Percentiles rank a stretch among this genome's conserved stretches.
phyloP scores from a whole-genome alignment of 495 filamentous ascomycete species.

The Emericellopsis terricola region DNA sequence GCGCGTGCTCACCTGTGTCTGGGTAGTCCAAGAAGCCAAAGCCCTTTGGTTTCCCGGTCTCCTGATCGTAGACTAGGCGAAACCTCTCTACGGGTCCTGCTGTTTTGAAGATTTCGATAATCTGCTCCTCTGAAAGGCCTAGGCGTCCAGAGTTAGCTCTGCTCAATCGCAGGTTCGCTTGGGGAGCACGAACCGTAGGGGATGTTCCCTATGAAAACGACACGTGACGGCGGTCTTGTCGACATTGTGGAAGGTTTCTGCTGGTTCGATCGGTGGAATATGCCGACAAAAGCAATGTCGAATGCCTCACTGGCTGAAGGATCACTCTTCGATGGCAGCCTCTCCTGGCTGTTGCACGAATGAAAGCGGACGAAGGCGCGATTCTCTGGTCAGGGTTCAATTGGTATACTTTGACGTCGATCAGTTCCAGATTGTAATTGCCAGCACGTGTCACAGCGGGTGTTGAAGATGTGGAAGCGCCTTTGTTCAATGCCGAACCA shows the following conservation, averaged over 20 bases:
- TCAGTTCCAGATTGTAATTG: too few species aligned
- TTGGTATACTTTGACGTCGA: too few species aligned
- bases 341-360: too few species aligned
- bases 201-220: conserved; percentile 75
- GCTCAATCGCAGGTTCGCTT: neutral
- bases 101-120: conserved; percentile 73
- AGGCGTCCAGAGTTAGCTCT: neutral
- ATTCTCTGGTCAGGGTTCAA: too few species aligned
- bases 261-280: too few species aligned
- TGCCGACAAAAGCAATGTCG: too few species aligned
- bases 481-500: too few species aligned
- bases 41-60: conserved; percentile 87
- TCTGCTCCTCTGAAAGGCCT: conserved; percentile 91
- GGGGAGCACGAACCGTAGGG: conserved; percentile 37
- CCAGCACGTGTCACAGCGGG: too few species aligned
- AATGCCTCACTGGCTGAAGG: too few species aligned
- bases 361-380: too few species aligned
- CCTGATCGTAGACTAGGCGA: conserved; percentile 84
- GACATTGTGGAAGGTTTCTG: conserved; percentile 37
- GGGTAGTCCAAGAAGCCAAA: conserved; percentile 93
- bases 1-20: conserved; percentile 48
- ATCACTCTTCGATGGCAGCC: too few species aligned
- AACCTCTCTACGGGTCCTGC: conserved; percentile 86
- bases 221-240: conserved; percentile 28
- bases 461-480: too few species aligned